These are phyloP conservation scores for Agaricus sinodeliciosus DNA, from an alignment of 768 basidiomycete species.

Conservation along the genomic window DNA sequence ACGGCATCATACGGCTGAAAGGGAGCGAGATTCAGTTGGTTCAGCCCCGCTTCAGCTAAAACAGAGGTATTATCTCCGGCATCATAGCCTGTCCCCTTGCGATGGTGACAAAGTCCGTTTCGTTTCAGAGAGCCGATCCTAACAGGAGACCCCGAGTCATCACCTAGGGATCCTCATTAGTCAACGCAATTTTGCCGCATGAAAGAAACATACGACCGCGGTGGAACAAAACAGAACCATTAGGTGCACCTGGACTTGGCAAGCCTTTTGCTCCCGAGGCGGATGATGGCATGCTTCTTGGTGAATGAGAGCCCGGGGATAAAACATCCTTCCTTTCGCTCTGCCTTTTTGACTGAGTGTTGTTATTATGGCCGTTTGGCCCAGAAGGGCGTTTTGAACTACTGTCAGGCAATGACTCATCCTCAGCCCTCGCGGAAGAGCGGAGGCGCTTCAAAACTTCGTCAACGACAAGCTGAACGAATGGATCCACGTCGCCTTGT, in stretches of 20 bases:
- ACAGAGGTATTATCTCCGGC: neutral
- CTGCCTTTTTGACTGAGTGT: neutral
- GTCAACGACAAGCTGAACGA: conserved; percentile 6
- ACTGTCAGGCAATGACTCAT: neutral
- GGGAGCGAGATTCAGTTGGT: conserved; percentile 1
- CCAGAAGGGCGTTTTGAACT: neutral
- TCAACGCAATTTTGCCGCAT: neutral
- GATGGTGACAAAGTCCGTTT: neutral
- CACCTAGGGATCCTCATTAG: neutral
- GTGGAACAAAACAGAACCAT: conserved; percentile 1
- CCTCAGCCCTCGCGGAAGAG: neutral
- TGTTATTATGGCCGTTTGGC: neutral
- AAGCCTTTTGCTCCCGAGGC: no score
- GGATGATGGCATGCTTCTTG: neutral
- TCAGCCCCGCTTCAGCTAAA: neutral
- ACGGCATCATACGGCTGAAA: neutral
- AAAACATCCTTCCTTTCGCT: neutral
- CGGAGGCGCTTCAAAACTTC: conserved; percentile 3
- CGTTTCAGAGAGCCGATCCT: neutral
- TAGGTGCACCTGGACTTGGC: neutral
- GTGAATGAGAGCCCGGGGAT: neutral
- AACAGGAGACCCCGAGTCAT: neutral
- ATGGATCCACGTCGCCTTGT: neutral
- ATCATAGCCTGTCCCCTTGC: conserved; percentile 4
- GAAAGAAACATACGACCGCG: neutral